Percentiles rank a stretch among this genome's conserved stretches.
phyloP scores from a whole-genome alignment of 1,139 yeast species.

The Candida albicans region DNA sequence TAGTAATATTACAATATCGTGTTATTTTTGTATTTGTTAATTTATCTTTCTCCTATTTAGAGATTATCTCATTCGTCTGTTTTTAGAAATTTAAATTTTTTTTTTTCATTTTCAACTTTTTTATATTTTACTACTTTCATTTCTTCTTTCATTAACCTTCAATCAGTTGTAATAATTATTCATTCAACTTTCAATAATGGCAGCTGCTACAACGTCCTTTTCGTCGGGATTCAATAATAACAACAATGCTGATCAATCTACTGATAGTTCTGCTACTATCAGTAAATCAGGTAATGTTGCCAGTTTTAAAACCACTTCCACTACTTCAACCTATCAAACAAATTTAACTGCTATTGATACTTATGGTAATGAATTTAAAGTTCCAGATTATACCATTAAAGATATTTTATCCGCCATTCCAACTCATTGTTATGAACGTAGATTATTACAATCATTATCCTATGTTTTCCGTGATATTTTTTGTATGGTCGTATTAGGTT shows the following conservation, averaged over 20 bases:
- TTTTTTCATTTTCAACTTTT: too few species aligned
- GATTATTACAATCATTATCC: conserved; percentile 46
- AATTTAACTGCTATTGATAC: conserved; percentile 49
- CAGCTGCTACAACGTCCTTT: conserved; percentile 13
- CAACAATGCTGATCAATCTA: conserved; percentile 9
- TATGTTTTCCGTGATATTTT: conserved; percentile 60
- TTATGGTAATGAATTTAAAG: conserved; percentile 56
- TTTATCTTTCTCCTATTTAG: too few species aligned
- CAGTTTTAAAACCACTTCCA: conserved; percentile 22
- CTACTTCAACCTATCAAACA: conserved; percentile 18
- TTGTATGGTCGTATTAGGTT: conserved; percentile 43
- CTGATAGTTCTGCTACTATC: conserved; percentile 15
- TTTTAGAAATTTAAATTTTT: too few species aligned
- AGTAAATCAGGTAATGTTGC: conserved; percentile 40
- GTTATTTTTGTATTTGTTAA: too few species aligned
- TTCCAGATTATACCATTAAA: conserved; percentile 63
- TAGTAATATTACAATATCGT: too few species aligned
- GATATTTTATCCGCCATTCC: conserved; percentile 63
- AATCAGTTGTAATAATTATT: background rate
- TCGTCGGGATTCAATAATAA: conserved; percentile 4
- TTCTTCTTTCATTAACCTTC: too few species aligned
- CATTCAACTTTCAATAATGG: conserved; percentile 7
- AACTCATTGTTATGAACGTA: conserved; percentile 59
- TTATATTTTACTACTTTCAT: too few species aligned
- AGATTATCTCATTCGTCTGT: too few species aligned